Conservation (phyloP, 2,329 filamentous ascomycete genomes). For the Aureobasidium sp. region DNA sequence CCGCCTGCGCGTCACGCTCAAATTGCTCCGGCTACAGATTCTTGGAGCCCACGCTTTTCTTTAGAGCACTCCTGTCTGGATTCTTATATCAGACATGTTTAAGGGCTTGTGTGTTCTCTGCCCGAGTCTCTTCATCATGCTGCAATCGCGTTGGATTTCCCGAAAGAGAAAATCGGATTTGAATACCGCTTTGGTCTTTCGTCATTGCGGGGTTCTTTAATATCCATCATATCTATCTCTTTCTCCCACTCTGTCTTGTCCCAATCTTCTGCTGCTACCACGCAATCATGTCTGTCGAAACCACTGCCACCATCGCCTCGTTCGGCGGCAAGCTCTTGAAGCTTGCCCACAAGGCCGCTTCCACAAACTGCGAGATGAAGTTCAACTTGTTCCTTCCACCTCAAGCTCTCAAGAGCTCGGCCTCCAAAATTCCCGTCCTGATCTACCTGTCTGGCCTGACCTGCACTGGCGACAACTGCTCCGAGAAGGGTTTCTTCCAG, state of each 20-base stretch:
- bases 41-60: too few species aligned
- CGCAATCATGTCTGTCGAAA: conserved; percentile 70
- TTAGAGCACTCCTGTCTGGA: too few species aligned
- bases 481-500: conserved; percentile 83
- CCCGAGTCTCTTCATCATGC: too few species aligned
- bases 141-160: too few species aligned
- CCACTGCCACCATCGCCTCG: conserved; percentile 77
- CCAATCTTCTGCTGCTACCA: not conserved
- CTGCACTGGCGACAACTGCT: conserved; percentile 78
- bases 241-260: not conserved
- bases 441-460: conserved; percentile 93
- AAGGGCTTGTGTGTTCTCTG: too few species aligned
- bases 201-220: not conserved
- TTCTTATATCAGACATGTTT: too few species aligned
- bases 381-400: conserved; percentile 88
- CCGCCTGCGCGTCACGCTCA: too few species aligned
- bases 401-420: conserved; percentile 45
- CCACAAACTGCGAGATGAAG: conserved; percentile 80
- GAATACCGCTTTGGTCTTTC: not conserved
- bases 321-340: conserved; percentile 95
- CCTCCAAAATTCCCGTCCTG: conserved; percentile 68
- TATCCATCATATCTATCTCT: not conserved
- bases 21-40: too few species aligned
- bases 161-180: not conserved
- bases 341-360: conserved; percentile 66